Base-by-base conservation (phyloP, 495 filamentous ascomycete genomes). In the Xylaria cubensis region DNA sequence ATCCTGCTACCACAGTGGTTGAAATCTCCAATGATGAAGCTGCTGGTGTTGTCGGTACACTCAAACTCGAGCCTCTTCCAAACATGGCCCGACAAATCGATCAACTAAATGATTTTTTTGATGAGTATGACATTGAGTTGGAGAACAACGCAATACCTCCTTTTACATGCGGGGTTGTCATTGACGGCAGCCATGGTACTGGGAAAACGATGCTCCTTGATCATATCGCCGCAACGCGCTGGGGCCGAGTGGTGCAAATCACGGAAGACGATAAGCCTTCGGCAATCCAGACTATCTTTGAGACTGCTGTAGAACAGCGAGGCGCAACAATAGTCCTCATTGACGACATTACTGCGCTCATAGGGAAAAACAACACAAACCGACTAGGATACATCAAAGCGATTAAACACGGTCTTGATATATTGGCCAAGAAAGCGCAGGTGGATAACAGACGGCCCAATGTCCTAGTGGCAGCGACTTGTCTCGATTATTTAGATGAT, bases 161-260 rank as follows among this genome's bases (percentile, higher is more conserved):
- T 17, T 77, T 68, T 29, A 80, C 87, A 50, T 86, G 87, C 55
- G 85, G 90, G 41, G 87, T 96, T 61, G 82, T 97, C 71, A 84
- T 99, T 55, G 89, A 96, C 82, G 94, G 96, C 56, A 88, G 92
- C 64, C 89, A 92, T 74, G 92, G 96, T 71, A 96, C 92, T 0
- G 94, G 94, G 3, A 97, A 97, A 79, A 90, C 89, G 19, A 82
- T 91, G 70, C 82, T 97, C 17, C 80, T 97, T 3, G 77, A 89
- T 36, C 86, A 88, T 64, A 86, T 97, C n/a, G 86, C 87, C 24
- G 80, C 82, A n/a, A 87, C 89, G 10, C 86, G 88, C 67, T 97
- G 92, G 92, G 89, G 87, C 24, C 88, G 86, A 69, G 86, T 92
- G 7, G 86, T 91, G 64, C 84, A 81, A 34, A 84, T 97, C 46